Conservation (phyloP, 257 asterid species). For the Galeopsis tetrahit region DNA sequence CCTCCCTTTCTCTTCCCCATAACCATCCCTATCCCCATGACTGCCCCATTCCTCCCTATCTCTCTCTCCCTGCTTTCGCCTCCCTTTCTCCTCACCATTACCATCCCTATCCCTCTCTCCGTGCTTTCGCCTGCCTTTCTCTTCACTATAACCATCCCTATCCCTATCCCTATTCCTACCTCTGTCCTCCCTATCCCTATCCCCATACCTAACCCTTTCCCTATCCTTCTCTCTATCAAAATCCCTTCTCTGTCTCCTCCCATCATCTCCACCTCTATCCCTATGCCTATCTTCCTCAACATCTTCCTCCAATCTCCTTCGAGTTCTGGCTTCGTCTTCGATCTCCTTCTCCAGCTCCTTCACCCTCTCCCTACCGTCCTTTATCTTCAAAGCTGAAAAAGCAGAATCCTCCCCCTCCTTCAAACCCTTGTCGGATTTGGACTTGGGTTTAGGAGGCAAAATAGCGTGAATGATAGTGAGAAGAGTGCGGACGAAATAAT, state of each 20-base stretch:
- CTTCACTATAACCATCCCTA: slow-evolving; percentile 31
- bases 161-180: slow-evolving; percentile 30
- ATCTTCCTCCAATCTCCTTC: slow-evolving; percentile 36
- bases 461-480: slow-evolving; percentile 87
- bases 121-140: slow-evolving; percentile 38
- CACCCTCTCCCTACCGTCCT: slow-evolving; percentile 71
- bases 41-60: slow-evolving; percentile 29
- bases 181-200: slow-evolving; percentile 29
- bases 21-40: slow-evolving; percentile 28
- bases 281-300: slow-evolving; percentile 44
- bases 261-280: slow-evolving; percentile 41
- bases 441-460: slow-evolving; percentile 60
- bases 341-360: slow-evolving; percentile 88
- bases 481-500: slow-evolving; percentile 80
- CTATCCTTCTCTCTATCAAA: slow-evolving; percentile 41
- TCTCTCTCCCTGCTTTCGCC: slow-evolving; percentile 33
- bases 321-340: slow-evolving; percentile 58
- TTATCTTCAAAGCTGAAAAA: slow-evolving; percentile 64
- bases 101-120: slow-evolving; percentile 29
- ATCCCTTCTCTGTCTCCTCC: slow-evolving; percentile 43
- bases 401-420: slow-evolving; percentile 48
- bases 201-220: slow-evolving; percentile 32
- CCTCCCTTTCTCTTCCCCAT: slow-evolving; percentile 39
- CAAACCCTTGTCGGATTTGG: slow-evolving; percentile 44
- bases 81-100: slow-evolving; percentile 36